phyloP scores from a whole-genome alignment of 1,139 yeast species.

The Suhomyces terraborum region DNA sequence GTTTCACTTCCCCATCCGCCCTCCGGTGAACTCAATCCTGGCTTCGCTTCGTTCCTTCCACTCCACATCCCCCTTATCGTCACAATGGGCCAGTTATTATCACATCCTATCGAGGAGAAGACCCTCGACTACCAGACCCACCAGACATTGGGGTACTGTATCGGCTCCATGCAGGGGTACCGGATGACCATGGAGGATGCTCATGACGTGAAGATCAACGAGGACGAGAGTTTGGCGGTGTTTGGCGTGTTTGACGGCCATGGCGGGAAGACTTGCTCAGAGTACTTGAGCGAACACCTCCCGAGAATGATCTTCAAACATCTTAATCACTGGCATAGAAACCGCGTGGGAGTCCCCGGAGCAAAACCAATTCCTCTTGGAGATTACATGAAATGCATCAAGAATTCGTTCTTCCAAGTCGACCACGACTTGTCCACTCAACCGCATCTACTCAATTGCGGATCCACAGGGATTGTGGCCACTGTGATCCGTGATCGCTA shows the following conservation, averaged over 20 bases:
- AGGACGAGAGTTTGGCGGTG: constrained; percentile 51
- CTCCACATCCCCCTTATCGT: not conserved
- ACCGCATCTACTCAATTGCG: constrained; percentile 51
- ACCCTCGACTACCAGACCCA: constrained; percentile 50
- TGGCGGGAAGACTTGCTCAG: constrained; percentile 68
- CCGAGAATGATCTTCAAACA: constrained; percentile 35
- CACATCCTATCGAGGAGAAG: constrained; percentile 76
- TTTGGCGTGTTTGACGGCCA: constrained; percentile 83
- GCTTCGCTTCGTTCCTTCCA: no score
- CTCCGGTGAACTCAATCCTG: no score
- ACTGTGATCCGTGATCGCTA: constrained; percentile 52
- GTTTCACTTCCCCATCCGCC: no score
- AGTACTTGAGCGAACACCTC: constrained; percentile 51
- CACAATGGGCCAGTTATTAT: constrained; percentile 71
- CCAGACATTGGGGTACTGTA: constrained; percentile 53
- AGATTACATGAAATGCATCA: constrained; percentile 38
- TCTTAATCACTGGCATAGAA: constrained; percentile 22
- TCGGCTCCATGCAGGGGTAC: constrained; percentile 82
- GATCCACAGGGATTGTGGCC: constrained; percentile 68
- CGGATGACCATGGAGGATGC: constrained; percentile 80
- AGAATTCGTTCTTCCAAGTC: constrained; percentile 56
- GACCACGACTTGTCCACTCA: constrained; percentile 55
- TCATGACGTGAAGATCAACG: constrained; percentile 50
- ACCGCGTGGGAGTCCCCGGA: constrained; percentile 4
- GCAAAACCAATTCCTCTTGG: constrained; percentile 3